A percentile compares a stretch with the other conserved stretches of the same genome.
These are phyloP conservation scores for Rubroboletus satanas DNA, from an alignment of 768 basidiomycete genomes.

Conservation along the genomic window DNA sequence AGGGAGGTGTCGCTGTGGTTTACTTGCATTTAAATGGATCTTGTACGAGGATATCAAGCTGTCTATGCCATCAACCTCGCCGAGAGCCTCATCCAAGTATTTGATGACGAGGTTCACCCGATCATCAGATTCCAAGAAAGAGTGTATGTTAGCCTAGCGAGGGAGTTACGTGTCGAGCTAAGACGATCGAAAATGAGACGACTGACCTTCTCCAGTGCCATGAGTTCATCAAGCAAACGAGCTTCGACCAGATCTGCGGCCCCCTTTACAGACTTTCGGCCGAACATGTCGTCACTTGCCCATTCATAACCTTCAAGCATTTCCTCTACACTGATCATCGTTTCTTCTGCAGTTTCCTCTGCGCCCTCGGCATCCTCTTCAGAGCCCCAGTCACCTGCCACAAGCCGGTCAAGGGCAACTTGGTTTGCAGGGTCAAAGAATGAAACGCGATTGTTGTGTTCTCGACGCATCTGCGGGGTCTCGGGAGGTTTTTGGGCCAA, in stretches of 20 bases:
- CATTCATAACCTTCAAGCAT: slow-evolving; percentile 99
- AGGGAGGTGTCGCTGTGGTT: neutral
- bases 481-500: slow-evolving; percentile 33
- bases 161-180: neutral
- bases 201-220: slow-evolving; percentile 87
- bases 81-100: slow-evolving; percentile 83
- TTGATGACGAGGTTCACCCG: slow-evolving; percentile 81
- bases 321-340: slow-evolving; percentile 91
- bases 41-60: slow-evolving; percentile 88
- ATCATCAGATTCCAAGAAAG: slow-evolving; percentile 95
- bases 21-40: slow-evolving; percentile 87
- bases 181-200: neutral
- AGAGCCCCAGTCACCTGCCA: slow-evolving; percentile 42
- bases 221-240: slow-evolving; percentile 80
- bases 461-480: slow-evolving; percentile 39
- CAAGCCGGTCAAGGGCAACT: slow-evolving; percentile 63
- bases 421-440: slow-evolving; percentile 83
- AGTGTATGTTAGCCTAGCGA: slow-evolving; percentile 84
- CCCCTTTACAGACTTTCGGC: slow-evolving; percentile 58
- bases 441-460: slow-evolving; percentile 70
- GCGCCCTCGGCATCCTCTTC: slow-evolving; percentile 55
- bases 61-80: slow-evolving; percentile 89
- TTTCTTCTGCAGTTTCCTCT: slow-evolving; percentile 74
- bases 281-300: slow-evolving; percentile 78
- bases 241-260: slow-evolving; percentile 92